Conservation (phyloP, 495 filamentous ascomycete species). For the Darksidea phi region DNA sequence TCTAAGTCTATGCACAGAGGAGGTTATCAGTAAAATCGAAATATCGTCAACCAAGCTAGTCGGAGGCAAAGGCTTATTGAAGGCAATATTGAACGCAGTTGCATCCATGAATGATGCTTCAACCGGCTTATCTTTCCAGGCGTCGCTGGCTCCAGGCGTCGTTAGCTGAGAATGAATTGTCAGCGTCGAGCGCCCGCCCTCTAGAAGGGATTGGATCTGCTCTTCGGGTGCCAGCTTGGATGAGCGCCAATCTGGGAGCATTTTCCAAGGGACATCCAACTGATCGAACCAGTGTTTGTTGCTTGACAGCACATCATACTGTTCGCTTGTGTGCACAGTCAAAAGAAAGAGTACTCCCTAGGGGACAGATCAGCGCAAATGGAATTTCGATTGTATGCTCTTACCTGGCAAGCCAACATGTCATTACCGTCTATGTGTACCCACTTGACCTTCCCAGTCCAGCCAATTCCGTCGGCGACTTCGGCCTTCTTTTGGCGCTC, state of each 20-base stretch:
- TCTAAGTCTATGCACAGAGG: not conserved
- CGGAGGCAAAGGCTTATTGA: not conserved
- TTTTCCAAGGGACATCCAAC: no score
- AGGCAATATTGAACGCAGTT: not conserved
- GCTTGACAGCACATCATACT: not conserved
- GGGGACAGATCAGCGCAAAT: not conserved
- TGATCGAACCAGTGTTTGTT: no score
- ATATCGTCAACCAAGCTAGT: not conserved
- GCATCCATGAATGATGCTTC: not conserved
- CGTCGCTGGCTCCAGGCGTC: not conserved
- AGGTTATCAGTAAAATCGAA: not conserved
- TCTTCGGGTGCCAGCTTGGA: not conserved
- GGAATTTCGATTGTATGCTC: not conserved
- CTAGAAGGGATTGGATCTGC: not conserved
- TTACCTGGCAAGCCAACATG: not conserved
- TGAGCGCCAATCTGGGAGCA: no score
- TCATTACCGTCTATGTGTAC: not conserved
- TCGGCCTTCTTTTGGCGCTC: not conserved
- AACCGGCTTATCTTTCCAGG: not conserved
- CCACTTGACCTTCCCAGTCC: not conserved
- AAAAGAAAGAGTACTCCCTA: not conserved
- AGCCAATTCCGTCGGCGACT: not conserved
- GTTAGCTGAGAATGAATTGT: not conserved
- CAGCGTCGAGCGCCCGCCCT: not conserved
- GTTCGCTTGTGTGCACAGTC: not conserved